Evolutionary conservation across 352 stramenopile species (phyloP).

Genomic region (Globisporangium barbulae): DNA sequence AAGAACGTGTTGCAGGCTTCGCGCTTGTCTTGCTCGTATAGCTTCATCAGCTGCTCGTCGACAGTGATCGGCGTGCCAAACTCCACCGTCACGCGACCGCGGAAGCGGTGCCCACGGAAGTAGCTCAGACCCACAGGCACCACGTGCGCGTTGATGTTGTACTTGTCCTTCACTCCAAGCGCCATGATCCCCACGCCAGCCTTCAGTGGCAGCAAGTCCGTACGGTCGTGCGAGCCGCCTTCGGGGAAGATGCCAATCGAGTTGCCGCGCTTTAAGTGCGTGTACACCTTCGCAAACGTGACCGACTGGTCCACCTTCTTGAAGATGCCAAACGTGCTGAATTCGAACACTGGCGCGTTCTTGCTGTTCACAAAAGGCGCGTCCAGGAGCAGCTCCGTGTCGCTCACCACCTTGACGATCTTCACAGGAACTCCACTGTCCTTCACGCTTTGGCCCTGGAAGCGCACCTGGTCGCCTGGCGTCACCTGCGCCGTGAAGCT

Average conservation of each 20-base stretch:
- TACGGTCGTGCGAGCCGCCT: conserved; percentile 96
- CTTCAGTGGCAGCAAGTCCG: conserved; percentile 96
- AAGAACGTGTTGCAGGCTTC: conserved; percentile 81
- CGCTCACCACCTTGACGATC: conserved; percentile 79
- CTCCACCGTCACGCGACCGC: conserved; percentile 95
- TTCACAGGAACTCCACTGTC: conserved; percentile 82
- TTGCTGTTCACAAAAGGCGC: conserved; percentile 34
- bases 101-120: conserved; percentile 96
- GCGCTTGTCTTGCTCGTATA: conserved; percentile 87
- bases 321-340: conserved; percentile 80
- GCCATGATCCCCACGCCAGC: conserved; percentile 98
- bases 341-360: conserved; percentile 38
- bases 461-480: conserved; percentile 76
- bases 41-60: conserved; percentile 81
- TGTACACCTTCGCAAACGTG: conserved; percentile 92
- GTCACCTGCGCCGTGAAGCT: conserved; percentile 74
- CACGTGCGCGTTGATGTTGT: conserved; percentile 95
- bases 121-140: conserved; percentile 98
- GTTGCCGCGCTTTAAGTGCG: conserved; percentile 84
- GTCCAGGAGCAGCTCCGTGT: conserved; percentile 79
- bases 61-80: conserved; percentile 92
- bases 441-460: conserved; percentile 73
- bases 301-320: conserved; percentile 91
- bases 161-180: conserved; percentile 94
- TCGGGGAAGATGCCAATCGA: conserved; percentile 98